A percentile compares a stretch with the other conserved stretches of the same genome.
These are phyloP conservation scores for Penicillium fimorum DNA, from an alignment of 495 filamentous ascomycete species.

Conservation along the genomic window DNA sequence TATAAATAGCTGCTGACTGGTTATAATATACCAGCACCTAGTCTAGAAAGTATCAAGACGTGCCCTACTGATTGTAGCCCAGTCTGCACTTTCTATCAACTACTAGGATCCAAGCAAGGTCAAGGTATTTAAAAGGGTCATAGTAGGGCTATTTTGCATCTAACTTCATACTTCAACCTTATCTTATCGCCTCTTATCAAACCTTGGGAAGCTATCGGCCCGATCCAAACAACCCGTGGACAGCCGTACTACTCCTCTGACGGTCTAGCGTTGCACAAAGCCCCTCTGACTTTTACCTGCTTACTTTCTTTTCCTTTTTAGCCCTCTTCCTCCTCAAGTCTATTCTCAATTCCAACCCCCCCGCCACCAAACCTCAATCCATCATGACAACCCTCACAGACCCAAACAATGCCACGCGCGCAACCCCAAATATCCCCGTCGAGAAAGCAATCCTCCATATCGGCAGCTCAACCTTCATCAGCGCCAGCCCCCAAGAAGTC, in stretches of 20 bases:
- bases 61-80: too few relatives aligned
- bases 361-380: not conserved
- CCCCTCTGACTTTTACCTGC: not conserved
- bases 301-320: not conserved
- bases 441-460: constrained; percentile 31
- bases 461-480: constrained; percentile 36
- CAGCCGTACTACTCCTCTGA: not conserved
- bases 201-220: not conserved
- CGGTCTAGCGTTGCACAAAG: too few relatives aligned
- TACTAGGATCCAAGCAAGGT: too few relatives aligned
- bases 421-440: constrained; percentile 36
- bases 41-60: too few relatives aligned
- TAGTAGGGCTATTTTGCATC: too few relatives aligned
- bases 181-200: too few relatives aligned
- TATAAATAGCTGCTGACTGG: too few relatives aligned
- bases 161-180: too few relatives aligned
- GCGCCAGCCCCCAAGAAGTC: constrained; percentile 33
- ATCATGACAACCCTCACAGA: constrained; percentile 20
- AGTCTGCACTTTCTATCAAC: too few relatives aligned
- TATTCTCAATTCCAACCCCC: not conserved
- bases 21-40: too few relatives aligned
- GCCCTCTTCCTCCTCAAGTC: not conserved
- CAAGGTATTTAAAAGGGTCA: too few relatives aligned
- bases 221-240: constrained; percentile 3
- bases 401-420: constrained; percentile 26